Evolutionary conservation across 345 rosid species (phyloP), one percentile per base, ranked within the genome.

Genomic region (Hibiscus mutabilis): DNA sequence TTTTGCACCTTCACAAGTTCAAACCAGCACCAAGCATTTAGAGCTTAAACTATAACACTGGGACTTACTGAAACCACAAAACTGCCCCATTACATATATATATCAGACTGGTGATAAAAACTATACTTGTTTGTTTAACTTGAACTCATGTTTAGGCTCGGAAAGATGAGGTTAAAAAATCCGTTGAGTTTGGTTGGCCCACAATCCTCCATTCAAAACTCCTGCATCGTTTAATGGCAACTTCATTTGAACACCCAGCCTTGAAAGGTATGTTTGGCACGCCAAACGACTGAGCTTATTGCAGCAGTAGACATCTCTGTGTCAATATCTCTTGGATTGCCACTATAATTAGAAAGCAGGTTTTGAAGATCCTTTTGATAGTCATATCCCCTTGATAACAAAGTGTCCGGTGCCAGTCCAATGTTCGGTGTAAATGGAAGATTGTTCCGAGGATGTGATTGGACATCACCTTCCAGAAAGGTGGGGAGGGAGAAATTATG

Each of bases 321-420:
- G 75, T 89, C 96, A 64, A 95, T 90, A 77, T 91, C 97, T 74
- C 86, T 88, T 51, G 89, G 88, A 24, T 82, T 78, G 52, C 87
- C 83, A 60, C 93, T 91, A 83, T 89, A 95, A 76, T 84, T 90
- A 52, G 90, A 79, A 73, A 95, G 91, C 84, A 95, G 79, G 86
- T 92, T 89, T 72, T 92, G 99, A 18, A 95, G 90, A 80, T 95
- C 99, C 86, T 92, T 95, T 75, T 90, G 97, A 68, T 97, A 89
- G 78, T 92, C 96, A 83, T 80, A 92, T 69, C 89, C 99, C 78
- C 93, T 87, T 0, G 96, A 84, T 78, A 95, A 77, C 72, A 92
- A 69, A 10, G 88, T 86, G 75, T 95, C 99, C 55, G 97, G 85
- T 46, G 89, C 85, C 80, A 90, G 78, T 73, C 82, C 82, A 14